phyloP scores from a whole-genome alignment of 352 stramenopile species.

The Phytophthora pseudosyringae region DNA sequence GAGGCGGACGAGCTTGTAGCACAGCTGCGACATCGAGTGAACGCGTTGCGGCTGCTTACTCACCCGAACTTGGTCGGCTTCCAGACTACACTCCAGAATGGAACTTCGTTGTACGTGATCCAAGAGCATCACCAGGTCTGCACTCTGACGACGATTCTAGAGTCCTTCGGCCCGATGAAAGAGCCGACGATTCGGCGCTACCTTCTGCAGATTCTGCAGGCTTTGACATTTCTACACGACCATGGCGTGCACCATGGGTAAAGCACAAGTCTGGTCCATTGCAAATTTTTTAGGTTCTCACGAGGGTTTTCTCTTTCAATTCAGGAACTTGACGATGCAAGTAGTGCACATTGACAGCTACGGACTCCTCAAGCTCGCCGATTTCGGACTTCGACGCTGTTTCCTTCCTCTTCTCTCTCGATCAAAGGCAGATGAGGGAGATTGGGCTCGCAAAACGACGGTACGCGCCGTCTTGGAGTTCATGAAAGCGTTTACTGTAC shows the following conservation, averaged over 20 bases:
- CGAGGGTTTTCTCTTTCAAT: background rate
- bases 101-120: constrained; percentile 46
- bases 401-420: constrained; percentile 17
- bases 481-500: background rate
- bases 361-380: constrained; percentile 56
- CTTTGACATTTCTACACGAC: constrained; percentile 53
- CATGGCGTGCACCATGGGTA: constrained; percentile 59
- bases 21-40: constrained; percentile 41
- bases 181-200: constrained; percentile 75
- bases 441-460: constrained; percentile 14
- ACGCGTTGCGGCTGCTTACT: constrained; percentile 43
- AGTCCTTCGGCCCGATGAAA: constrained; percentile 78
- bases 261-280: background rate
- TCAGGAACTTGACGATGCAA: constrained; percentile 52
- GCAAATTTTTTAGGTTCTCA: background rate
- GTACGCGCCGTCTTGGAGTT: constrained; percentile 2
- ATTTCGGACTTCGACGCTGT: constrained; percentile 50
- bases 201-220: constrained; percentile 63
- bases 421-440: constrained; percentile 1
- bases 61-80: constrained; percentile 58
- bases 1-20: constrained; percentile 7
- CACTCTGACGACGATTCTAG: constrained; percentile 61
- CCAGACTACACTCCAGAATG: constrained; percentile 40
- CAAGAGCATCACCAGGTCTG: constrained; percentile 50
- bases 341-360: constrained; percentile 69